These are phyloP conservation scores for Fusarium euwallaceae DNA, from an alignment of 2,329 filamentous ascomycete genomes.

Conservation along the genomic window DNA sequence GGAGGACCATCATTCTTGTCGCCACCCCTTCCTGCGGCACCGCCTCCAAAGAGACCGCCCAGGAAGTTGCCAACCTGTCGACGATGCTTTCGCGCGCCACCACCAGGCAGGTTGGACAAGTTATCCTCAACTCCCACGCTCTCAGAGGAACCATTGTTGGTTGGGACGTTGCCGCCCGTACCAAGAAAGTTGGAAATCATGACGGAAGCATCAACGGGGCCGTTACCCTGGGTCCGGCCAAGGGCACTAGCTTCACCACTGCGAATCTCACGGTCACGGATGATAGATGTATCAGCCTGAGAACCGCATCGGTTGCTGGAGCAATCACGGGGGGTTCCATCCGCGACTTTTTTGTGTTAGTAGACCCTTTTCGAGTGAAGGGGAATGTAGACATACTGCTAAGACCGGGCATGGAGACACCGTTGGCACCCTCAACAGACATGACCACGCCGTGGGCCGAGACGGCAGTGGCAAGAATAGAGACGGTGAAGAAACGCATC, in stretches of 20 bases:
- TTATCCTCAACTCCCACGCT: constrained; percentile 60
- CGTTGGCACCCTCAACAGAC: constrained; percentile 69
- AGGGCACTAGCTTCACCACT: constrained; percentile 67
- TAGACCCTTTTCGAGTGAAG: not conserved
- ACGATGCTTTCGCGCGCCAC: constrained; percentile 37
- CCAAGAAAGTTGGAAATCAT: constrained; percentile 74
- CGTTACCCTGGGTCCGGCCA: constrained; percentile 73
- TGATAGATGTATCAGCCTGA: constrained; percentile 79
- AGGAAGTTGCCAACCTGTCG: constrained; percentile 45
- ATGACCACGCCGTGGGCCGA: constrained; percentile 71
- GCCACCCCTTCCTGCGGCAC: constrained; percentile 39
- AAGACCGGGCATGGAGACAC: constrained; percentile 73
- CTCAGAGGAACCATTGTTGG: constrained; percentile 54
- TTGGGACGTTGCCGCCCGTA: constrained; percentile 47
- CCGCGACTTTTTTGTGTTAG: constrained; percentile 60
- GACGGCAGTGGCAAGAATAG: constrained; percentile 59
- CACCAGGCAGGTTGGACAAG: constrained; percentile 47
- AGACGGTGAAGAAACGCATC: constrained; percentile 49
- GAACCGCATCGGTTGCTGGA: constrained; percentile 71
- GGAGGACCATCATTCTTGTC: constrained; percentile 53
- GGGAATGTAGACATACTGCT: constrained; percentile 40
- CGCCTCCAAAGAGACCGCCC: constrained; percentile 44
- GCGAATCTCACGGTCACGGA: constrained; percentile 70
- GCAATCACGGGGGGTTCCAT: constrained; percentile 78
- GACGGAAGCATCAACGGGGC: constrained; percentile 68